phyloP scores from a whole-genome alignment of 306 rosid genomes.

The Canavalia ensiformis region DNA sequence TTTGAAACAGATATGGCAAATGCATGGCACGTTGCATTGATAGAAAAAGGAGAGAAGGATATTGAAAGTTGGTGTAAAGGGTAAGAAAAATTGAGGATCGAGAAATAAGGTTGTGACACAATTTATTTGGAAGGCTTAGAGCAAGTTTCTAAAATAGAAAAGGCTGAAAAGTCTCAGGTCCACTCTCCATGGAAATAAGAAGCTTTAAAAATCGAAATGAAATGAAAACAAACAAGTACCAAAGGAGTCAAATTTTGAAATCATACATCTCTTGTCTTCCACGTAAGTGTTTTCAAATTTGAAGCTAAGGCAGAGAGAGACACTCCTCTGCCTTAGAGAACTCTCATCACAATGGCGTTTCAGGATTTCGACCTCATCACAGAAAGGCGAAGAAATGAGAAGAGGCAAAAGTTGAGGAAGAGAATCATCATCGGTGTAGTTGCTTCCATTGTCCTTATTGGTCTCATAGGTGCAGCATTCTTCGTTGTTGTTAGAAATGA shows the following conservation, averaged over 20 bases:
- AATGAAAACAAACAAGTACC: not conserved
- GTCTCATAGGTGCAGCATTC: slow-evolving; percentile 52
- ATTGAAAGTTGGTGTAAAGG: slow-evolving; percentile 21
- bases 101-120: slow-evolving; percentile 46
- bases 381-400: slow-evolving; percentile 70
- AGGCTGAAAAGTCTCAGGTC: slow-evolving; percentile 69
- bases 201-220: not conserved
- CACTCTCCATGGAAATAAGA: slow-evolving; percentile 46
- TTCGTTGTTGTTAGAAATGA: slow-evolving; percentile 27
- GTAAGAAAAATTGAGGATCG: slow-evolving; percentile 9
- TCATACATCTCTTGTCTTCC: slow-evolving; percentile 9
- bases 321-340: slow-evolving; percentile 80
- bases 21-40: no score
- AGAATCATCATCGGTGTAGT: slow-evolving; percentile 59
- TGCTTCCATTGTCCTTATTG: slow-evolving; percentile 48
- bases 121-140: not conserved
- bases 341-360: slow-evolving; percentile 65
- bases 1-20: no score
- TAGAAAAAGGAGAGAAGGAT: slow-evolving; percentile 37
- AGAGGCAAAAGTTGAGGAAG: slow-evolving; percentile 55
- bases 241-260: not conserved
- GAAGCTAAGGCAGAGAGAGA: slow-evolving; percentile 79
- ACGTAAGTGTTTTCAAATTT: slow-evolving; percentile 33
- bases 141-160: slow-evolving; percentile 48
- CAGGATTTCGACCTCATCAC: slow-evolving; percentile 87